Evolutionary conservation across 2,329 filamentous ascomycete species (phyloP).

Genomic region (Didymella sp.): DNA sequence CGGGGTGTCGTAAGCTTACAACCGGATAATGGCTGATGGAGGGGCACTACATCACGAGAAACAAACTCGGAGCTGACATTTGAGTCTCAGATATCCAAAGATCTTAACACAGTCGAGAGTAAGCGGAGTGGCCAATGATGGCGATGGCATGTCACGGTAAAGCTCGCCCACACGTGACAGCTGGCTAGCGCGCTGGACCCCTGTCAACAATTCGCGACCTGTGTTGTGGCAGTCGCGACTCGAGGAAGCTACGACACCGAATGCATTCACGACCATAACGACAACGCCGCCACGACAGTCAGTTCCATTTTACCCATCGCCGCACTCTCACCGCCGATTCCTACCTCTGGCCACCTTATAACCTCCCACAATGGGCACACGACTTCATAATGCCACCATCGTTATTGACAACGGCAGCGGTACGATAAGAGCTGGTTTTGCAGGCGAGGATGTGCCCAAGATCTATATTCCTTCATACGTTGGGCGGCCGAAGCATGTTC

Average conservation of each 20-base stretch:
- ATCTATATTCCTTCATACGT: constrained; percentile 98
- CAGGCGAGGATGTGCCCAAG: constrained; percentile 93
- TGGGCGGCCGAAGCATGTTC: constrained; percentile 90
- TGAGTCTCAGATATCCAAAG: too few relatives aligned
- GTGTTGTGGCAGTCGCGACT: constrained; percentile 45
- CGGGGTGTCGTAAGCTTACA: not conserved
- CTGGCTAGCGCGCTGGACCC: constrained; percentile 28
- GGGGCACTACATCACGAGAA: not conserved
- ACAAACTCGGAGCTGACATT: not conserved
- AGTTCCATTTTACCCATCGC: not conserved
- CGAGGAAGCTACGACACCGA: constrained; percentile 30
- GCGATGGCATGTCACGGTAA: not conserved
- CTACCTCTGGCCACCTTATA: not conserved
- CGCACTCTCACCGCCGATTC: not conserved
- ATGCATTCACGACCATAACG: constrained; percentile 32
- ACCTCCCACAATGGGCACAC: constrained; percentile 64
- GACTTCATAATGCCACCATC: constrained; percentile 94
- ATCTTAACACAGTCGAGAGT: too few relatives aligned
- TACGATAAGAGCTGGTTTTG: constrained; percentile 95
- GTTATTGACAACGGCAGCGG: constrained; percentile 99
- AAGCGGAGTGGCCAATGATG: not conserved
- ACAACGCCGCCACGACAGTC: constrained; percentile 6
- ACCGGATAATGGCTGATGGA: not conserved
- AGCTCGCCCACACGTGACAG: constrained; percentile 35
- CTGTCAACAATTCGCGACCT: constrained; percentile 33